Conservation (phyloP, 805 yeast genomes). For the Teunomyces aglyptinius region DNA sequence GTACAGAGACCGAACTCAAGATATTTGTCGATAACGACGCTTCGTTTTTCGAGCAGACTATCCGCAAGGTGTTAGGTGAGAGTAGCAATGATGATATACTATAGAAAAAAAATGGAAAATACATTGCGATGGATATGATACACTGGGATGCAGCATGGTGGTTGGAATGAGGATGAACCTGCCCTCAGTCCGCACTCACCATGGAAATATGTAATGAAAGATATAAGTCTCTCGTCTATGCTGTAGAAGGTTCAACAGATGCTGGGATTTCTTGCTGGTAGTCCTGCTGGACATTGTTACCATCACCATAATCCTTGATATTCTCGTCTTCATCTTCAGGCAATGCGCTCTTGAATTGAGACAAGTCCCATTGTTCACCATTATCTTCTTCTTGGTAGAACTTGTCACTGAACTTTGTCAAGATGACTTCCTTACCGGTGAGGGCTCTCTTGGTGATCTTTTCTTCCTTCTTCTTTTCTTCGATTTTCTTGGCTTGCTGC, state of each 20-base stretch:
- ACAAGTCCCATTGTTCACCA: constrained; percentile 55
- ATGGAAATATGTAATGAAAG: neutral
- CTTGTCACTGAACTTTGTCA: constrained; percentile 57
- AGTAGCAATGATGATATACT: neutral
- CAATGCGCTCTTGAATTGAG: constrained; percentile 53
- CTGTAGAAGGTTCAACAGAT: constrained; percentile 2
- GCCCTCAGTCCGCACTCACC: neutral
- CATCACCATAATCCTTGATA: constrained; percentile 76
- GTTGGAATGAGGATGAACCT: constrained; percentile 2
- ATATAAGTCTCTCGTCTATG: neutral
- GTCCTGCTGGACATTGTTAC: constrained; percentile 34
- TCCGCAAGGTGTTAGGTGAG: neutral
- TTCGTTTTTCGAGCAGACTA: constrained; percentile 22
- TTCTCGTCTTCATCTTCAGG: constrained; percentile 48
- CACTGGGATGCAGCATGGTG: constrained; percentile 4
- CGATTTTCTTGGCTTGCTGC: constrained; percentile 56
- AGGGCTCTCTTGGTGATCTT: constrained; percentile 45
- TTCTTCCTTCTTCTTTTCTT: constrained; percentile 30
- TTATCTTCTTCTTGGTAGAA: constrained; percentile 53
- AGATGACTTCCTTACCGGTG: constrained; percentile 69
- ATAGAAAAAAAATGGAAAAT: neutral
- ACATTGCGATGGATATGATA: constrained; percentile 1
- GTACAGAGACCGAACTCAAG: constrained; percentile 26
- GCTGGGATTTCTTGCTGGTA: constrained; percentile 13
- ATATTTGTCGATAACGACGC: constrained; percentile 37